A percentile compares a stretch with the other conserved stretches of the same genome.
Conservation (phyloP, 345 rosid genomes). For the Lagerstroemia speciosa region DNA sequence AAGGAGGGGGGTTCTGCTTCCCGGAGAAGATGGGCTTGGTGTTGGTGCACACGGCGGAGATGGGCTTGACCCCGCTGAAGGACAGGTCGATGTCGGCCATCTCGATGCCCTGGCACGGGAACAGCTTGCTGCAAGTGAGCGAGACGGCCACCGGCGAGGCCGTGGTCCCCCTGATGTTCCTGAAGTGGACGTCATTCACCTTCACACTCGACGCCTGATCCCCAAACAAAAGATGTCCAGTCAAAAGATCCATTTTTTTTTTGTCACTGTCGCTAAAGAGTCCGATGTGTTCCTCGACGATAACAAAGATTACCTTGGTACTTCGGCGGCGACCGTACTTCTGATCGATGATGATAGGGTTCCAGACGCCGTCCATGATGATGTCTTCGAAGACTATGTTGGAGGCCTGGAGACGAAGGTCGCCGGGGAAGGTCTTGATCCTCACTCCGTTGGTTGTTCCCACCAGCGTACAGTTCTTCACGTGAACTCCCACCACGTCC, state of each 20-base stretch:
- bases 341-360: slow-evolving; percentile 37
- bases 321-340: slow-evolving; percentile 15
- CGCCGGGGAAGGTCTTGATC: slow-evolving; percentile 25
- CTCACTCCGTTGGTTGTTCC: slow-evolving; percentile 30
- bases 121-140: slow-evolving; percentile 22
- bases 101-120: slow-evolving; percentile 23
- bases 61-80: neutral
- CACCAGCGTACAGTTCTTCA: slow-evolving; percentile 24
- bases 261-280: too few relatives aligned
- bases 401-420: slow-evolving; percentile 16
- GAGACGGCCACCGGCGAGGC: slow-evolving; percentile 16
- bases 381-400: slow-evolving; percentile 28
- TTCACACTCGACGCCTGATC: slow-evolving; percentile 26
- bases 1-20: slow-evolving; percentile 10
- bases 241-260: neutral
- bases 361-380: slow-evolving; percentile 18
- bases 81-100: slow-evolving; percentile 17
- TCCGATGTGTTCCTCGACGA: too few relatives aligned
- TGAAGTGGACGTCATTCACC: slow-evolving; percentile 23
- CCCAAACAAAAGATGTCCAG: neutral
- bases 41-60: slow-evolving; percentile 13
- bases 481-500: slow-evolving; percentile 23
- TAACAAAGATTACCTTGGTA: neutral
- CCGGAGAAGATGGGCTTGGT: slow-evolving; percentile 15
- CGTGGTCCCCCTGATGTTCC: slow-evolving; percentile 30